Base-by-base conservation (phyloP, 192 early-diverging fungal species). In the Phlyctochytrium arcticum region DNA sequence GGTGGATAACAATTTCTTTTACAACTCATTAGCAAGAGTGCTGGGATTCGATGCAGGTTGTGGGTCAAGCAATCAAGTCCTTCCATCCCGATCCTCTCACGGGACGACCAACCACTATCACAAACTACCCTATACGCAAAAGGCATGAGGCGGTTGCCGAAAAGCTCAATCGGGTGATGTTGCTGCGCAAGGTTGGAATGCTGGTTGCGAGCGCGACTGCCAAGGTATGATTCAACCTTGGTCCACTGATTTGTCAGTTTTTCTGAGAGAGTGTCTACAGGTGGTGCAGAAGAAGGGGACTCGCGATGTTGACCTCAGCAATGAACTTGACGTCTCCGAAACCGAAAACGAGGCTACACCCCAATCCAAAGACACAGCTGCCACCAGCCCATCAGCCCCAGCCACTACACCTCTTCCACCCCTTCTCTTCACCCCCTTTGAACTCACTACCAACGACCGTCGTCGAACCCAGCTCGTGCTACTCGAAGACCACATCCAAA, bases 391-490 rank as follows among this genome's bases (percentile, higher is more conserved):
- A 31, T 12, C 44, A 7, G 32, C 59, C 31, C n/a, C n/a, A 39
- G 39, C 62, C 26, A 23, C 74, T 48, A 31, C 42, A 51, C 24
- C 27, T 53, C 59, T 46, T 17, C 19, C 19, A 1, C 36, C 54
- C 2, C 62, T 85, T 6, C 66, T 86, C 3, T 85, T 63, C 58
- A 44, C 61, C 23, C 64, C 79, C 8, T 72, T 69, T 21, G 83
- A 85, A 26, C 68, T 86, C 6, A 83, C 71, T 0, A 82, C 84
- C 1, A 70, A 80, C 44, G 79, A 85, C 21, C 68, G 84, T 19
- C 59, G 71, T 29, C 54, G 80, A 3, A 78, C 64, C 7, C 84
- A 86, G 65, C 57, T 75, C 19, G 34, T 71, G 8, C 65, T 86
- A 3, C 70, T 86, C 5, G 34, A 31, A 15, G 78, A 66, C 12